Conservation (phyloP, 441 rosid genomes). For the Pelargonium fulgidum region DNA sequence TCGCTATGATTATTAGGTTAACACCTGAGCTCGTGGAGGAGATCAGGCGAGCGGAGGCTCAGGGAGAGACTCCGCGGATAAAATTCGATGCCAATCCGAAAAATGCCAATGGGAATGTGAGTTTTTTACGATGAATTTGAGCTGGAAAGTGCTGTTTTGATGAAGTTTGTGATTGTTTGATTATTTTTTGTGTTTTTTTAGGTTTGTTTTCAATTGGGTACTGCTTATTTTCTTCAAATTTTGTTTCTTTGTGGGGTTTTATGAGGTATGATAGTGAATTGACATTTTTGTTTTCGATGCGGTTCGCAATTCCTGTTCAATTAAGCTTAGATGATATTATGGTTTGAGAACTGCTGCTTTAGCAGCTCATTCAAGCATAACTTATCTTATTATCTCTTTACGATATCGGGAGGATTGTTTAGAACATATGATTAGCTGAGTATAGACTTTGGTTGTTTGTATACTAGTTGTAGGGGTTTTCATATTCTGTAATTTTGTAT, state of each 20-base stretch:
- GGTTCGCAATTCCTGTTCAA: too few relatives aligned
- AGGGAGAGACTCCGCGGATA: slow-evolving; percentile 69
- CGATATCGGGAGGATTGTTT: not conserved
- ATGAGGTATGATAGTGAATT: not conserved
- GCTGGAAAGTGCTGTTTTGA: not conserved
- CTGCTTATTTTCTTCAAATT: not conserved
- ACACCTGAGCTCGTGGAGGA: slow-evolving; percentile 88
- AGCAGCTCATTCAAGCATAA: too few relatives aligned
- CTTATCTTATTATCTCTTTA: not conserved
- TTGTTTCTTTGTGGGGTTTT: not conserved
- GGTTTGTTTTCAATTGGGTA: not conserved
- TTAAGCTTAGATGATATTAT: not conserved
- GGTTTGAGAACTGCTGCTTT: not conserved
- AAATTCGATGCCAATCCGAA: slow-evolving; percentile 70
- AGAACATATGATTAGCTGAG: not conserved
- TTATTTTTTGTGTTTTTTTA: not conserved
- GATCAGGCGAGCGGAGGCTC: slow-evolving; percentile 71
- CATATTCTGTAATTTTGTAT: not conserved
- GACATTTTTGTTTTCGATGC: not conserved
- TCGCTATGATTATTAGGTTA: slow-evolving; percentile 72
- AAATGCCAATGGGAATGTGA: slow-evolving; percentile 68
- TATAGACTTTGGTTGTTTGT: not conserved
- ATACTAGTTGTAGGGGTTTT: not conserved
- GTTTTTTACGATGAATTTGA: slow-evolving; percentile 24
- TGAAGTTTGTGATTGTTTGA: not conserved